Percentiles rank a stretch among this genome's conserved stretches.
Evolutionary conservation across 78 protist species (phyloP).

Genomic region (Chrysochromulina parva): DNA sequence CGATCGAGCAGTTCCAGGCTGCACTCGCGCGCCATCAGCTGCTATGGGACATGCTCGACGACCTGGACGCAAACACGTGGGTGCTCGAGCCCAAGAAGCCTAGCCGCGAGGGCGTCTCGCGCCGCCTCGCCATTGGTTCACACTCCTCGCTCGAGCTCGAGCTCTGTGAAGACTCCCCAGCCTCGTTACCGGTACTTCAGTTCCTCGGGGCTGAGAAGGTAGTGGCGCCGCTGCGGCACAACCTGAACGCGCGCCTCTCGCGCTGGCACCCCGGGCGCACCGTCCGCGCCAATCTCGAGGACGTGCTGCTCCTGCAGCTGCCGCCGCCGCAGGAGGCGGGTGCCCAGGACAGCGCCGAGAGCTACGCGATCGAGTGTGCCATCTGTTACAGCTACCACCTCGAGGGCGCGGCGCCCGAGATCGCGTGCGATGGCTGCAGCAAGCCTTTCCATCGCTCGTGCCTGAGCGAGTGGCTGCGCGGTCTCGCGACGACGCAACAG

Average conservation of each 20-base stretch:
- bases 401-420: background rate
- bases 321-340: background rate
- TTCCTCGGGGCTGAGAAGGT: background rate
- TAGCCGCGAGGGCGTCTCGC: background rate
- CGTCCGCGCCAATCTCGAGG: background rate
- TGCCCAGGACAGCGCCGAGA: background rate
- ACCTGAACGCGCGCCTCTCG: background rate
- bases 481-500: background rate
- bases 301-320: background rate
- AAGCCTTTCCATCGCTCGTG: background rate
- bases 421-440: slow-evolving; percentile 5
- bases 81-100: background rate
- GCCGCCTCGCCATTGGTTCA: background rate
- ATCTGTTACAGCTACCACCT: slow-evolving; percentile 1
- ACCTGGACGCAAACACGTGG: background rate
- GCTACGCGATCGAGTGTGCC: background rate
- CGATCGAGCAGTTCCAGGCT: background rate
- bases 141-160: background rate
- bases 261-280: background rate
- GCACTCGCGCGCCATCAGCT: background rate
- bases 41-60: slow-evolving; percentile 26
- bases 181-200: background rate
- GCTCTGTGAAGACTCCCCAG: background rate
- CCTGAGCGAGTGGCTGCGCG: slow-evolving; percentile 20
- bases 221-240: background rate